Percentiles rank a stretch among this genome's conserved stretches.
Evolutionary conservation across 768 basidiomycete genomes (phyloP).

Genomic region (Russula griseocarnosa): DNA sequence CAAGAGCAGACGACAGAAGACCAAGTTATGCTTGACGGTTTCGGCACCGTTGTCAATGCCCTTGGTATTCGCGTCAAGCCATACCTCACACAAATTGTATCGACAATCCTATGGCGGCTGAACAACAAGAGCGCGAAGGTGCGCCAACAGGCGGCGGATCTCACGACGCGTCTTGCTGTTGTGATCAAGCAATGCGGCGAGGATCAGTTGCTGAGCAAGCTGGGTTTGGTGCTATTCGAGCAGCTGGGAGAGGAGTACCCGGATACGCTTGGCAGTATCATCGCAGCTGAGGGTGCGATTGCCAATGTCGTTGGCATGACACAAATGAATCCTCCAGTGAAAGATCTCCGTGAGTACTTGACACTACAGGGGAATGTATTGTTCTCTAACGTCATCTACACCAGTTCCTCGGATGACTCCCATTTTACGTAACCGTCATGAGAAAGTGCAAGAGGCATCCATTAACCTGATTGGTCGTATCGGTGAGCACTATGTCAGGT

Average conservation of each 20-base stretch:
- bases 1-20: slow-evolving; percentile 99
- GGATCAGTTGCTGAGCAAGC: slow-evolving; percentile 90
- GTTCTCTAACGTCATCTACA: neutral
- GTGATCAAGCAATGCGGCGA: slow-evolving; percentile 99
- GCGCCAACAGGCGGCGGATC: slow-evolving; percentile 97
- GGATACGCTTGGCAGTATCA: slow-evolving; percentile 98
- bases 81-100: slow-evolving; percentile 97
- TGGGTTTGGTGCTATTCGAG: slow-evolving; percentile 95
- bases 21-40: slow-evolving; percentile 98
- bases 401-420: slow-evolving; percentile 99
- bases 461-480: slow-evolving; percentile 99
- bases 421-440: slow-evolving; percentile 97
- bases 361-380: neutral
- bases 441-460: slow-evolving; percentile 98
- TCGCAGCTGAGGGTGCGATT: slow-evolving; percentile 97
- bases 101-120: slow-evolving; percentile 96
- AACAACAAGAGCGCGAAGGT: slow-evolving; percentile 99
- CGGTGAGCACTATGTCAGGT: slow-evolving; percentile 37
- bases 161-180: slow-evolving; percentile 91
- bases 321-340: slow-evolving; percentile 99
- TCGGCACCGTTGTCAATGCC: slow-evolving; percentile 95
- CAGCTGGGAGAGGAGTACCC: slow-evolving; percentile 99
- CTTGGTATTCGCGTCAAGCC: slow-evolving; percentile 95
- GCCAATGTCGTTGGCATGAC: slow-evolving; percentile 99
- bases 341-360: slow-evolving; percentile 83